phyloP scores from a whole-genome alignment of 768 basidiomycete genomes.

The Podaxis sp. region DNA sequence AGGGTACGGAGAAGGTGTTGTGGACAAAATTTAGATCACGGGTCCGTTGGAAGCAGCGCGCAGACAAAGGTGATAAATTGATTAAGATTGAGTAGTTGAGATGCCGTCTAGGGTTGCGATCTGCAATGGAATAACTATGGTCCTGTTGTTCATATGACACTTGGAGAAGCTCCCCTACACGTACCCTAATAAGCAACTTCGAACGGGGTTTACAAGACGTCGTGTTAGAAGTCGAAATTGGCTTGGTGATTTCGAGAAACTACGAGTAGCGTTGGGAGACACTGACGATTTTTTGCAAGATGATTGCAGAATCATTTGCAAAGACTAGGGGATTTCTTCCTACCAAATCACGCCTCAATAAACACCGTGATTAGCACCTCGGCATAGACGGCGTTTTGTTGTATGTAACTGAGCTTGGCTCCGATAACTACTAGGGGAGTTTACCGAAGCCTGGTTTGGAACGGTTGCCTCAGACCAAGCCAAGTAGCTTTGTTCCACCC shows the following conservation, averaged over 20 bases:
- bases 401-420: too few species aligned
- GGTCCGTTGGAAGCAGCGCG: background rate
- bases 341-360: too few species aligned
- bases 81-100: background rate
- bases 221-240: background rate
- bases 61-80: background rate
- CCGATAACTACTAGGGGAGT: too few species aligned
- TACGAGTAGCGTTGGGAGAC: background rate
- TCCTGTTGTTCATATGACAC: background rate
- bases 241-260: background rate
- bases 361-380: too few species aligned
- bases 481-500: too few species aligned
- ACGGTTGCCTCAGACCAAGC: too few species aligned
- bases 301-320: background rate
- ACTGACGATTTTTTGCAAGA: background rate
- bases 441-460: too few species aligned
- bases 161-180: background rate
- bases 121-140: background rate
- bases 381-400: too few species aligned
- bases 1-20: background rate
- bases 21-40: conserved; percentile 3
- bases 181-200: background rate
- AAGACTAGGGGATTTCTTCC: too few species aligned
- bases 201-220: background rate
- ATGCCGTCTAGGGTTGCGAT: background rate